phyloP scores from a whole-genome alignment of 805 yeast genomes.

The Nakazawaea ishiwadae region DNA sequence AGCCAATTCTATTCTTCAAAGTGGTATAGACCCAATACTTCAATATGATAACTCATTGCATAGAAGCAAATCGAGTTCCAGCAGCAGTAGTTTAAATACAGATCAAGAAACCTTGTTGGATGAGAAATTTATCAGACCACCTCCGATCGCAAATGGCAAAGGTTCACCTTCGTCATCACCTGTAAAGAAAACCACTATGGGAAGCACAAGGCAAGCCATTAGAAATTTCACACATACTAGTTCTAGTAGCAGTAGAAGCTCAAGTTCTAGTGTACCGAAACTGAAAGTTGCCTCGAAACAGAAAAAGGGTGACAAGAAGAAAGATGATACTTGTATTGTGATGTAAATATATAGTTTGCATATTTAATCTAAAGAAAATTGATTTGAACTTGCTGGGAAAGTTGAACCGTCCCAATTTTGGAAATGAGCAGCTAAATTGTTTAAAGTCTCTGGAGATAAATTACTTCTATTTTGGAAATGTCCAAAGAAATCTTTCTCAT shows the following conservation, averaged over 20 bases:
- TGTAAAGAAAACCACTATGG: background rate
- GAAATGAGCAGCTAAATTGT: background rate
- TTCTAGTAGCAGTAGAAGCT: background rate
- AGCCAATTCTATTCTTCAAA: conserved; percentile 62
- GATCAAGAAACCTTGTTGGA: conserved; percentile 7
- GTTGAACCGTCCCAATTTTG: background rate
- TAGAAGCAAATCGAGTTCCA: background rate
- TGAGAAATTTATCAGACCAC: background rate
- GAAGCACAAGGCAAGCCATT: conserved; percentile 3
- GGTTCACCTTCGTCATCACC: background rate
- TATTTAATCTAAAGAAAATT: background rate
- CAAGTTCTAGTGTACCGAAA: background rate
- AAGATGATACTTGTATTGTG: conserved; percentile 9
- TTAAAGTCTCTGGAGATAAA: background rate
- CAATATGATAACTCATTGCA: conserved; percentile 18
- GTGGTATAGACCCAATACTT: conserved; percentile 48
- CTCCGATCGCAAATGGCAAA: background rate
- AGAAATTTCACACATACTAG: background rate
- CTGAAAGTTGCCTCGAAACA: too few species aligned
- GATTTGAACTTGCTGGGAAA: background rate
- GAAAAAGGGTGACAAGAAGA: conserved; percentile 1
- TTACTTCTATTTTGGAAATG: background rate
- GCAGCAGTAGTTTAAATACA: background rate
- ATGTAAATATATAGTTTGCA: conserved; percentile 6
- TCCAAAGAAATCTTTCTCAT: background rate